A percentile compares a stretch with the other conserved stretches of the same genome.
phyloP scores from a whole-genome alignment of 805 yeast species.

The Yamadazyma takamatsuzukensis region DNA sequence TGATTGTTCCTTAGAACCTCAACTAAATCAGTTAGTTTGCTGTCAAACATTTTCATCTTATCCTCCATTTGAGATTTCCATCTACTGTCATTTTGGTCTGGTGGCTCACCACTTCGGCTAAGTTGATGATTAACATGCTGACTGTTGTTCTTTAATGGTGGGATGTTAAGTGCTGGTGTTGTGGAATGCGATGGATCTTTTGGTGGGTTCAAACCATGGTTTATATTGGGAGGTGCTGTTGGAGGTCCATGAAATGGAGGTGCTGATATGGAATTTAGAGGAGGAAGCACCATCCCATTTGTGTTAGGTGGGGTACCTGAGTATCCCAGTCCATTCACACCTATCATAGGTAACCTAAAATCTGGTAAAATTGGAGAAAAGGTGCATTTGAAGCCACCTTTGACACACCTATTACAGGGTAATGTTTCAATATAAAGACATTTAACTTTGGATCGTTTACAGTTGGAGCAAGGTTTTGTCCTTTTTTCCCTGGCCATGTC shows the following conservation, averaged over 20 bases:
- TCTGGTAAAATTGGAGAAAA: conserved; percentile 54
- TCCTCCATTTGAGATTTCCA: conserved; percentile 36
- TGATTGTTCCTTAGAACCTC: conserved; percentile 33
- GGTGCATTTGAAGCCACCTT: conserved; percentile 47
- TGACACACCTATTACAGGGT: conserved; percentile 58
- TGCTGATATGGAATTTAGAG: neutral
- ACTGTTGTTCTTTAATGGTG: too few relatives aligned
- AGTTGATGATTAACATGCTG: too few relatives aligned
- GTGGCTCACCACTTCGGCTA: too few relatives aligned
- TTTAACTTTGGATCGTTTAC: conserved; percentile 60
- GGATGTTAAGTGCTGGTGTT: neutral
- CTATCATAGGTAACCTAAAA: conserved; percentile 25
- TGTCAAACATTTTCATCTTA: conserved; percentile 33
- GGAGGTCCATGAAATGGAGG: neutral
- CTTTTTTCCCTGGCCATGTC: conserved; percentile 36
- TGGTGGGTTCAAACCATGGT: neutral
- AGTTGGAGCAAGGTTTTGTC: conserved; percentile 60
- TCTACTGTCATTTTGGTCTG: neutral
- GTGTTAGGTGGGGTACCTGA: too few relatives aligned
- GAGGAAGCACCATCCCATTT: too few relatives aligned
- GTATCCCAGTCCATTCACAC: too few relatives aligned
- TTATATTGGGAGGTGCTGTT: neutral
- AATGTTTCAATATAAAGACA: conserved; percentile 47
- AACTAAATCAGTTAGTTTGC: conserved; percentile 34
- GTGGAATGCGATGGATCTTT: too few relatives aligned